A percentile compares a stretch with the other conserved stretches of the same genome.
These are phyloP conservation scores for Globisporangium radiosum DNA, from an alignment of 352 stramenopile species.

Conservation along the genomic window DNA sequence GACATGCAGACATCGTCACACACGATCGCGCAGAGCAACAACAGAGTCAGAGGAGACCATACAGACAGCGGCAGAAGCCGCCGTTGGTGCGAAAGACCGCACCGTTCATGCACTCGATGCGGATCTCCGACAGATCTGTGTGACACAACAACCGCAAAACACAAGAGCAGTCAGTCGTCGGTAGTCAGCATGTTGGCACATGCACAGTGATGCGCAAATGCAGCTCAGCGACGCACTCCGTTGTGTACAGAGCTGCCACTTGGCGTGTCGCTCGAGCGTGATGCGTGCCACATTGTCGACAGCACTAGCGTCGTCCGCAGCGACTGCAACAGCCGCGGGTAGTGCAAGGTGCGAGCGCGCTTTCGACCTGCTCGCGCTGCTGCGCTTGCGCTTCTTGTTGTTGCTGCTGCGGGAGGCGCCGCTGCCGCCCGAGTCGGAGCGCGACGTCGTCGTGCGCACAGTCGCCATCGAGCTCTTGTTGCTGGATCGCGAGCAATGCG, in stretches of 20 bases:
- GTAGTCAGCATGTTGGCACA: neutral
- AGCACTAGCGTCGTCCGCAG: neutral
- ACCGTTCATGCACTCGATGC: constrained; percentile 27
- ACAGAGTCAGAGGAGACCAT: no score
- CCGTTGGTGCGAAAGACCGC: neutral
- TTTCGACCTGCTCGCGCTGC: constrained; percentile 8
- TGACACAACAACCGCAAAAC: neutral
- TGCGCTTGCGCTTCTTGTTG: constrained; percentile 32
- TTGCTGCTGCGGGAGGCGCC: neutral
- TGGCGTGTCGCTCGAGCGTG: constrained; percentile 18
- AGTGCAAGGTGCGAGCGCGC: neutral
- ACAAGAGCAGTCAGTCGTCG: neutral
- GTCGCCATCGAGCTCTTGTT: constrained; percentile 19
- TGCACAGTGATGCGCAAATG: neutral
- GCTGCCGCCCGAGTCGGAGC: constrained; percentile 1
- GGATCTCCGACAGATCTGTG: constrained; percentile 23
- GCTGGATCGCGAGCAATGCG: no score
- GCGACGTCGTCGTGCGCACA: constrained; percentile 20
- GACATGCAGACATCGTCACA: no score
- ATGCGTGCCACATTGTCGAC: constrained; percentile 15
- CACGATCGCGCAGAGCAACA: neutral
- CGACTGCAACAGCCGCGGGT: neutral
- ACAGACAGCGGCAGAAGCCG: no score
- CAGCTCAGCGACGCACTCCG: constrained; percentile 17
- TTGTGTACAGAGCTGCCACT: constrained; percentile 29